These are phyloP conservation scores for Mucor indicus DNA, from an alignment of 371 early-diverging fungal species.

Conservation along the genomic window DNA sequence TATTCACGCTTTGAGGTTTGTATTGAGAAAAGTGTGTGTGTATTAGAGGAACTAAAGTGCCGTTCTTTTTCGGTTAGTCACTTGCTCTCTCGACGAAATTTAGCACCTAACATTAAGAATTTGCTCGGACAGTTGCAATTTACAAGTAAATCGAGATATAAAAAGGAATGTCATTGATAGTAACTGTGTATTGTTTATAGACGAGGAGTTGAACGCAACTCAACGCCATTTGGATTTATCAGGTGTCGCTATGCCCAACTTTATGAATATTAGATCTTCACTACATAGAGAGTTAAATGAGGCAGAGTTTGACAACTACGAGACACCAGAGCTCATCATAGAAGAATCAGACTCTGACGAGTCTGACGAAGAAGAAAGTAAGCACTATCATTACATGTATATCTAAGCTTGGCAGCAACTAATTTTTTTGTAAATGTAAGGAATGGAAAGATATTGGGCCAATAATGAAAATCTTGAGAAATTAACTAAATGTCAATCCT, in stretches of 20 bases:
- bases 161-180: not conserved
- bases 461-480: slow-evolving; percentile 26
- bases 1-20: slow-evolving; percentile 95
- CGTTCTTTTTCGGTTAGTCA: slow-evolving; percentile 55
- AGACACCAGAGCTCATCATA: slow-evolving; percentile 45
- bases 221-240: slow-evolving; percentile 81
- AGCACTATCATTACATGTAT: too few relatives aligned
- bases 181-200: slow-evolving; percentile 23
- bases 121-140: slow-evolving; percentile 90
- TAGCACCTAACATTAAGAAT: slow-evolving; percentile 91
- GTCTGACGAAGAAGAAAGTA: not conserved
- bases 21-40: not conserved
- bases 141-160: slow-evolving; percentile 55
- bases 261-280: slow-evolving; percentile 72
- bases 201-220: slow-evolving; percentile 80
- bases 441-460: slow-evolving; percentile 19
- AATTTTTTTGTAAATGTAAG: not conserved
- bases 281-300: slow-evolving; percentile 64
- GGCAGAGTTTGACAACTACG: not conserved
- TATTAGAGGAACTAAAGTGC: not conserved
- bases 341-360: slow-evolving; percentile 26
- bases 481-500: slow-evolving; percentile 53
- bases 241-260: slow-evolving; percentile 80
- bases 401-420: too few relatives aligned
- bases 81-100: slow-evolving; percentile 77